phyloP scores from a whole-genome alignment of 257 asterid species.

The Scutellaria barbata region DNA sequence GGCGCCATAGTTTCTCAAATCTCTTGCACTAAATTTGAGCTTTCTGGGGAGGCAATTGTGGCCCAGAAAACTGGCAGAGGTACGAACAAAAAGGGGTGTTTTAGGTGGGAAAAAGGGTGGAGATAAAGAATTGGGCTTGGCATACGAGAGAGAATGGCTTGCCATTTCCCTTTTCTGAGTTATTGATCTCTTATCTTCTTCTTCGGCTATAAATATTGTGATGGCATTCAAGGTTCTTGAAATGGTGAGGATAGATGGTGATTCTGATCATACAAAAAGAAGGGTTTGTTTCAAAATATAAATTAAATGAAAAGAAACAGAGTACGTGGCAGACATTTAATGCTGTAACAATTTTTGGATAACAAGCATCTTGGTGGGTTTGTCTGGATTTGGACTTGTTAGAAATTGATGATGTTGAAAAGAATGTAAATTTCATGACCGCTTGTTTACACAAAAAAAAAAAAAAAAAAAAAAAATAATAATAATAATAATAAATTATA shows the following conservation, averaged over 20 bases:
- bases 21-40: slow-evolving; percentile 38
- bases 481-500: too few relatives aligned
- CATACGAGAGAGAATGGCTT: slow-evolving; percentile 31
- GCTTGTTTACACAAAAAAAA: not conserved
- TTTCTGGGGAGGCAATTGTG: slow-evolving; percentile 54
- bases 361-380: not conserved
- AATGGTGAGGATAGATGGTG: not conserved
- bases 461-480: too few relatives aligned
- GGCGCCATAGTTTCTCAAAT: slow-evolving; percentile 40
- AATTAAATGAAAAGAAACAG: not conserved
- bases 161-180: too few relatives aligned
- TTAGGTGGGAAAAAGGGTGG: slow-evolving; percentile 39
- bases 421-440: too few relatives aligned
- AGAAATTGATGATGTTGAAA: too few relatives aligned
- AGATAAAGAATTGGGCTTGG: slow-evolving; percentile 40
- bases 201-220: too few relatives aligned
- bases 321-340: slow-evolving; percentile 43
- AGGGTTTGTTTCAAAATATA: not conserved
- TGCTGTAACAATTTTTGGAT: slow-evolving; percentile 29
- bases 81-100: slow-evolving; percentile 33
- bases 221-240: not conserved
- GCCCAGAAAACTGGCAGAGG: slow-evolving; percentile 48
- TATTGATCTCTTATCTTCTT: too few relatives aligned
- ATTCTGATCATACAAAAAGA: slow-evolving; percentile 27
- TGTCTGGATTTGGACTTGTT: too few relatives aligned